These are phyloP conservation scores for Cladobotryum mycophilum DNA, from an alignment of 2,329 filamentous ascomycete species.

Conservation along the genomic window DNA sequence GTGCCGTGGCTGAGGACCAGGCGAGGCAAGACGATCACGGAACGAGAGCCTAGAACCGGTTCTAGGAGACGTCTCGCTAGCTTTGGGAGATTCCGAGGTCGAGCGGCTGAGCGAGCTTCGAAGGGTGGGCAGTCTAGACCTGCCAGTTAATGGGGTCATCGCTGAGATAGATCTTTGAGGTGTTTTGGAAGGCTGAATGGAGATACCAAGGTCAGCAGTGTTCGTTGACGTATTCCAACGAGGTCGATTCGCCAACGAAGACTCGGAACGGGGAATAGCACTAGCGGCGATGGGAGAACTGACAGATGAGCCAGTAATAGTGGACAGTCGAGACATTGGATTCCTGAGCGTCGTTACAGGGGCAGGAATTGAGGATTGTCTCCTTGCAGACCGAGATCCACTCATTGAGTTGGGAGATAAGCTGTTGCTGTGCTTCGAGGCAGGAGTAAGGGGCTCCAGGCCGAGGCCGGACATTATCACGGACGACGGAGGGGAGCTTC, in stretches of 20 bases:
- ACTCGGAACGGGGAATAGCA: slow-evolving; percentile 37
- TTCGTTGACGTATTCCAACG: slow-evolving; percentile 68
- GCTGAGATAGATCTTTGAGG: slow-evolving; percentile 38
- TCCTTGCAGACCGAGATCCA: slow-evolving; percentile 39
- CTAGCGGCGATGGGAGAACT: slow-evolving; percentile 37
- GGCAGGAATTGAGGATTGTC: slow-evolving; percentile 43
- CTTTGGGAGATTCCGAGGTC: slow-evolving; percentile 41
- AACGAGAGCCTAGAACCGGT: slow-evolving; percentile 44
- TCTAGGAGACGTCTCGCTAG: slow-evolving; percentile 39
- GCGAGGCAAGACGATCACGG: slow-evolving; percentile 46
- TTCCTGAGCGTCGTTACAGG: slow-evolving; percentile 38
- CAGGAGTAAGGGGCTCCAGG: slow-evolving; percentile 41
- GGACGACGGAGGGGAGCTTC: slow-evolving; percentile 58
- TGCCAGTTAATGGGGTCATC: slow-evolving; percentile 34
- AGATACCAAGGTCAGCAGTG: slow-evolving; percentile 55
- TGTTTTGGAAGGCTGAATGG: slow-evolving; percentile 25
- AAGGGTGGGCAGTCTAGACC: slow-evolving; percentile 43
- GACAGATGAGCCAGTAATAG: slow-evolving; percentile 43
- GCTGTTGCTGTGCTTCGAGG: slow-evolving; percentile 34
- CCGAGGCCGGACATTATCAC: slow-evolving; percentile 54
- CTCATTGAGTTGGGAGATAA: slow-evolving; percentile 44
- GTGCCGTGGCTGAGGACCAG: slow-evolving; percentile 38
- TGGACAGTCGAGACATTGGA: slow-evolving; percentile 39
- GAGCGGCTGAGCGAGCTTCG: slow-evolving; percentile 43
- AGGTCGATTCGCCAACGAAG: slow-evolving; percentile 52